phyloP scores from a whole-genome alignment of 129 eudicot genomes.

The Scalesia atractyloides region DNA sequence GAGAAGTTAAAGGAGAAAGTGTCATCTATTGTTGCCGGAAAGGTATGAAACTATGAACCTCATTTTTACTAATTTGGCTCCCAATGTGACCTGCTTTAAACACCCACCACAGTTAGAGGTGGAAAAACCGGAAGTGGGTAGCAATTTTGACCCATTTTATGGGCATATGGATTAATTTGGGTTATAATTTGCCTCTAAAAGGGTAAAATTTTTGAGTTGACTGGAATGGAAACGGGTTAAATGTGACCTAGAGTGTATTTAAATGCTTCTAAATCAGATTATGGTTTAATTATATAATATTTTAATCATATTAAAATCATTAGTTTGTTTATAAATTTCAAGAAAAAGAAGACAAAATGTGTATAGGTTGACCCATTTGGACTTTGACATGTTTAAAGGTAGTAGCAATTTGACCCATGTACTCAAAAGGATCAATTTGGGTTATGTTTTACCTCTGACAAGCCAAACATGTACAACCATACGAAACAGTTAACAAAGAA shows the following conservation, averaged over 20 bases:
- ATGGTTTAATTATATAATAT: neutral
- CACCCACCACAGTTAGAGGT: neutral
- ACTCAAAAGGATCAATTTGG: neutral
- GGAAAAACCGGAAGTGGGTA: neutral
- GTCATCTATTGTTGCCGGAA: conserved; percentile 48
- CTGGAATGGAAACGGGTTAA: neutral
- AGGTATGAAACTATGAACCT: conserved; percentile 30
- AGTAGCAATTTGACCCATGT: neutral
- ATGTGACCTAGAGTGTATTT: neutral
- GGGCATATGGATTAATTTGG: neutral
- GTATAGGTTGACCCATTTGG: neutral
- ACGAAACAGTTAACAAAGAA: neutral
- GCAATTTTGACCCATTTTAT: conserved; percentile 7
- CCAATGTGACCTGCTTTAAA: conserved; percentile 4
- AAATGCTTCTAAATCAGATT: neutral
- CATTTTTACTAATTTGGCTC: neutral
- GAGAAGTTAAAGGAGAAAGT: conserved; percentile 61
- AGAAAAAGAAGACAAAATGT: neutral
- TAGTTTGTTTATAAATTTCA: neutral
- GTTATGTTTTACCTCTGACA: neutral
- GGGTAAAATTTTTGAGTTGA: neutral
- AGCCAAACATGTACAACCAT: neutral
- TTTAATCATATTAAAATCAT: neutral
- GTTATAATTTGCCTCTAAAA: neutral
- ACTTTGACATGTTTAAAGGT: neutral